Base-by-base conservation (phyloP, 768 basidiomycete species). In the Phylloporus arenicola region DNA sequence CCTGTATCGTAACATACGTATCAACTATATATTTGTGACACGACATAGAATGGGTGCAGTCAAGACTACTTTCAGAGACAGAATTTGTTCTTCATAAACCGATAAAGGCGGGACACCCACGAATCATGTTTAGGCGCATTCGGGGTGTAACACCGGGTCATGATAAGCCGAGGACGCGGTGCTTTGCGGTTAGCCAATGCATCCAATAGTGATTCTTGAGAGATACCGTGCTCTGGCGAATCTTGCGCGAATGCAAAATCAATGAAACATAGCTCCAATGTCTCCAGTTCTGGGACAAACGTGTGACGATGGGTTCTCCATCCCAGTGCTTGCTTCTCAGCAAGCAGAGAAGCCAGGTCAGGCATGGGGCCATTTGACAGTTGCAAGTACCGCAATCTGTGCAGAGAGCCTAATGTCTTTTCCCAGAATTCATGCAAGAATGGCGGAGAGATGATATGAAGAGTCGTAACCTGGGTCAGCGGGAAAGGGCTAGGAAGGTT, bases 1-100 rank as follows among this genome's bases (percentile, higher is more conserved):
- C 44, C 17, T 68, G 64, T 65, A 65, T 54, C 63, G 63, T 67
- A 68, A 58, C 52, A 55, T 66, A 66, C 57, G 49, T 46, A 60
- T 66, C 61, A 66, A 66, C 64, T 66, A 66, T 66, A 64, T 62
- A 62, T 54, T 53, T 40, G 4, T 37, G 43, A 29, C 20, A 12
- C n/a, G 4, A 17, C 27, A n/a, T n/a, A 24, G 24, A 24, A 3
- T 29, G 27, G 27, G 27, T 8, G 4, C 27, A 24, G 24, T 6
- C 24, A n/a, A n/a, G n/a, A n/a, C 24, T 6, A 24, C 24, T 3
- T 24, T 6, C 24, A 6, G 6, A 3, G 24, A 24, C 3, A 3
- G 24, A 6, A 6, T n/a, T n/a, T n/a, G n/a, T n/a, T n/a, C n/a
- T 6, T 24, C 24, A 24, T 24, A 3, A 24, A 3, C 24, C 24